These are phyloP conservation scores for Saccharomyces hybrid DNA, from an alignment of 1,139 yeast genomes.

Conservation along the genomic window DNA sequence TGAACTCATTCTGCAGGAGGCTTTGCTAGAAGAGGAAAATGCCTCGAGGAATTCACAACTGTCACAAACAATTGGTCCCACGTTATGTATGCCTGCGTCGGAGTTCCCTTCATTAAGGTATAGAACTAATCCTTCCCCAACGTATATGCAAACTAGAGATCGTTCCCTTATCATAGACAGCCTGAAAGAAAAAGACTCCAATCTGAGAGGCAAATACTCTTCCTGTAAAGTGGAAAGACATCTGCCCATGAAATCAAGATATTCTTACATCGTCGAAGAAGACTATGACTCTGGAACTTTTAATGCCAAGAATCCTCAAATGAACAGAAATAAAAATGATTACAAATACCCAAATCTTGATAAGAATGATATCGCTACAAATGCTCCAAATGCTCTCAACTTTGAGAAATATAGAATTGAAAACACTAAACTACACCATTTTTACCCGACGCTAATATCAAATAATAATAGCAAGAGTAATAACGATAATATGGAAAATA, in stretches of 20 bases:
- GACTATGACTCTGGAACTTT: conserved; percentile 15
- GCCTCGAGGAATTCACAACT: not conserved
- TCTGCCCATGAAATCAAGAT: conserved; percentile 23
- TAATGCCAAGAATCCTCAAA: not conserved
- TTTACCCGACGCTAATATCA: not conserved
- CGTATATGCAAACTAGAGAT: not conserved
- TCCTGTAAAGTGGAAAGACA: conserved; percentile 26
- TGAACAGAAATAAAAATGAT: not conserved
- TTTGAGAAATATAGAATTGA: conserved; percentile 5
- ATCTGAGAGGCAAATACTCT: conserved; percentile 14
- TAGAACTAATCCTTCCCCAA: conserved; percentile 1
- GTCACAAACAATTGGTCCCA: conserved; percentile 9
- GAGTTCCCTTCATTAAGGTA: conserved; percentile 27
- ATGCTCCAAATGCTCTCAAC: not conserved
- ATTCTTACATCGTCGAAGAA: conserved; percentile 30
- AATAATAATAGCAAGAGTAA: not conserved
- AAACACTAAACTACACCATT: conserved; percentile 1
- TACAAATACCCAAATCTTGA: not conserved
- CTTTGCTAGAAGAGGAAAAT: conserved; percentile 19
- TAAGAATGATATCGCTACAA: not conserved
- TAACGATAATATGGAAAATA: not conserved
- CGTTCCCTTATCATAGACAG: conserved; percentile 7
- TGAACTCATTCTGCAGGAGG: conserved; percentile 24
- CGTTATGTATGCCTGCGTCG: conserved; percentile 29
- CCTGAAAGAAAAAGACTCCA: conserved; percentile 9